A percentile compares a stretch with the other conserved stretches of the same genome.
Conservation (phyloP, 2,329 filamentous ascomycete species). For the Fusarium poae region DNA sequence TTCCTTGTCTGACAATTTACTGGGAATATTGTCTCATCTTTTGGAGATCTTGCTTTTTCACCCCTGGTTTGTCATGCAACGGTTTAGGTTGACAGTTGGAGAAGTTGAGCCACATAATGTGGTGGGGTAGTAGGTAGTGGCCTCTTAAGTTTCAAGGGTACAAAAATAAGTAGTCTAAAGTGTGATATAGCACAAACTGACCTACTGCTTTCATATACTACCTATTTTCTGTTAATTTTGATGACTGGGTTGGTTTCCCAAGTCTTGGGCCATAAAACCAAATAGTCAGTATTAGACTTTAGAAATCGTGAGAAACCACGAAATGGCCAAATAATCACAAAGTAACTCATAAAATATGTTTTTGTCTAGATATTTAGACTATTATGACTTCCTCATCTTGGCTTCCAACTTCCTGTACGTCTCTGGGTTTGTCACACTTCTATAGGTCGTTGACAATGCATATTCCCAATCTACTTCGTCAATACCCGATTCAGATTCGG, state of each 20-base stretch:
- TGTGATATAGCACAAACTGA: too few species aligned
- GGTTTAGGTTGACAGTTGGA: constrained; percentile 18
- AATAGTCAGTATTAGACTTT: too few species aligned
- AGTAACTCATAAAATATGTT: not conserved
- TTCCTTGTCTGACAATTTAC: not conserved
- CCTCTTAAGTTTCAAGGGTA: too few species aligned
- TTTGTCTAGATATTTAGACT: not conserved
- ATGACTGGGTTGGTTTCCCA: too few species aligned
- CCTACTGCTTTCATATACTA: too few species aligned
- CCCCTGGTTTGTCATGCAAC: constrained; percentile 19
- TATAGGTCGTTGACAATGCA: constrained; percentile 62
- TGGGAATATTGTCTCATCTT: constrained; percentile 1
- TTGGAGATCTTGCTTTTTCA: constrained; percentile 21
- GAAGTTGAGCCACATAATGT: constrained; percentile 23
- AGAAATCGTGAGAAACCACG: too few species aligned
- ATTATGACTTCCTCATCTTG: constrained; percentile 33
- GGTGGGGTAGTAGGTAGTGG: too few species aligned
- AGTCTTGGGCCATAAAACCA: too few species aligned
- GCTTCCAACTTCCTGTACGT: constrained; percentile 57
- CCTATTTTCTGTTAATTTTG: too few species aligned
- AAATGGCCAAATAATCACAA: too few species aligned
- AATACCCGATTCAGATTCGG: constrained; percentile 41
- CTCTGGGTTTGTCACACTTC: constrained; percentile 63
- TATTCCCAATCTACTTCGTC: constrained; percentile 64
- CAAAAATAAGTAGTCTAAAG: too few species aligned